A percentile compares a stretch with the other conserved stretches of the same genome.
phyloP scores from a whole-genome alignment of 805 yeast species.

The Pichia ethanolica region DNA sequence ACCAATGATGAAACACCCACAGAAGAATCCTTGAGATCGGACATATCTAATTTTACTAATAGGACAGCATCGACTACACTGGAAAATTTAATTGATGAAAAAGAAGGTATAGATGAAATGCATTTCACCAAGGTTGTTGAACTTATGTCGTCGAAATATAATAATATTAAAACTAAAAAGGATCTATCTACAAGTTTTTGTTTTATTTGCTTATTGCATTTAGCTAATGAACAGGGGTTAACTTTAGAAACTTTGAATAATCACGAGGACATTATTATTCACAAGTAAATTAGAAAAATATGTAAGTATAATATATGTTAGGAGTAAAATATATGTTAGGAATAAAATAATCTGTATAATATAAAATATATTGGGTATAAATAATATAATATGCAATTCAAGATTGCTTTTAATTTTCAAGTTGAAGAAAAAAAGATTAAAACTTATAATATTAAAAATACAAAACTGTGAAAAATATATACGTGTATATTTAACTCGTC shows the following conservation, averaged over 20 bases:
- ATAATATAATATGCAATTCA: too few species aligned
- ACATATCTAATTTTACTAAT: background rate
- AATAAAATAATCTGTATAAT: background rate
- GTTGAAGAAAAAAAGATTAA: too few species aligned
- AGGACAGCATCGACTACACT: background rate
- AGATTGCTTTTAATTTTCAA: too few species aligned
- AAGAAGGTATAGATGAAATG: constrained; percentile 10
- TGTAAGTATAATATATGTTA: background rate
- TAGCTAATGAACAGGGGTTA: constrained; percentile 44
- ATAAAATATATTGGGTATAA: background rate
- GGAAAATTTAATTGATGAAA: background rate
- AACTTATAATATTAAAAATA: too few species aligned
- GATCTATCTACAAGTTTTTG: constrained; percentile 45
- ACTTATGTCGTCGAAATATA: constrained; percentile 31
- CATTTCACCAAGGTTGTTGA: constrained; percentile 30
- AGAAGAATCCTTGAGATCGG: background rate
- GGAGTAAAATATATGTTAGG: background rate
- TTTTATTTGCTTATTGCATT: constrained; percentile 41
- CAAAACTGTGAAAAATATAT: too few species aligned
- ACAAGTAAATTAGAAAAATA: constrained; percentile 9
- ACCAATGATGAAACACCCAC: background rate
- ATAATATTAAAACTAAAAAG: constrained; percentile 27
- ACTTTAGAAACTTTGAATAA: constrained; percentile 29
- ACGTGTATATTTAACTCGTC: too few species aligned
- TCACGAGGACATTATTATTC: constrained; percentile 32